phyloP scores from a whole-genome alignment of 805 yeast genomes.

The Wickerhamiella azymoides region DNA sequence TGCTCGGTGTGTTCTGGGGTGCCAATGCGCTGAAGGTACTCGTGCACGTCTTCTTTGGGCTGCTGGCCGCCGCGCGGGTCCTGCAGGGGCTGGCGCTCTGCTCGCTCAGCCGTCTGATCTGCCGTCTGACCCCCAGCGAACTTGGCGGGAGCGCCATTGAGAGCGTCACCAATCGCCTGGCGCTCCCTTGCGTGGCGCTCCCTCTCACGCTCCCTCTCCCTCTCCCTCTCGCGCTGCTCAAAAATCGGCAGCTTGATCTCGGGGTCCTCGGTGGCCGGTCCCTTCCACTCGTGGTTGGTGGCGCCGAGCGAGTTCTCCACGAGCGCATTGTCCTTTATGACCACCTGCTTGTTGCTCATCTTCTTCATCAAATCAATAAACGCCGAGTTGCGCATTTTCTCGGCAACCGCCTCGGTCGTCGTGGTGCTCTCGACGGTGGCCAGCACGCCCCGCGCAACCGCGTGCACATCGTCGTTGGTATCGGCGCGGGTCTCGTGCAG shows the following conservation, averaged over 20 bases:
- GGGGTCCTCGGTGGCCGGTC: constrained; percentile 9
- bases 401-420: constrained; percentile 10
- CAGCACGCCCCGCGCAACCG: constrained; percentile 13
- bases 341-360: constrained; percentile 5
- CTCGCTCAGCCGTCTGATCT: too few species aligned
- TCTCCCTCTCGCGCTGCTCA: constrained; percentile 8
- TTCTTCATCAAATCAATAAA: constrained; percentile 16
- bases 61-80: constrained; percentile 10
- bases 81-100: too few species aligned
- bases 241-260: constrained; percentile 8
- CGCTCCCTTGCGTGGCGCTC: too few species aligned
- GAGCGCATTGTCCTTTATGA: constrained; percentile 2
- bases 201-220: not conserved
- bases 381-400: constrained; percentile 15
- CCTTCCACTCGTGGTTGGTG: not conserved
- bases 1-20: constrained; percentile 1
- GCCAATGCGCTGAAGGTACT: constrained; percentile 13
- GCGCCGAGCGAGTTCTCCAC: not conserved
- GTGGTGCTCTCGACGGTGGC: constrained; percentile 9
- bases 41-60: constrained; percentile 17
- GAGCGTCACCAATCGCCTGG: too few species aligned
- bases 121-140: too few species aligned
- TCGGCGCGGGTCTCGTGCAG: constrained; percentile 1
- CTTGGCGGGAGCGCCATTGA: too few species aligned
- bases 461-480: constrained; percentile 13